Evolutionary conservation across 1,139 yeast species (phyloP).

Genomic region (Magnusiomyces suaveolens): DNA sequence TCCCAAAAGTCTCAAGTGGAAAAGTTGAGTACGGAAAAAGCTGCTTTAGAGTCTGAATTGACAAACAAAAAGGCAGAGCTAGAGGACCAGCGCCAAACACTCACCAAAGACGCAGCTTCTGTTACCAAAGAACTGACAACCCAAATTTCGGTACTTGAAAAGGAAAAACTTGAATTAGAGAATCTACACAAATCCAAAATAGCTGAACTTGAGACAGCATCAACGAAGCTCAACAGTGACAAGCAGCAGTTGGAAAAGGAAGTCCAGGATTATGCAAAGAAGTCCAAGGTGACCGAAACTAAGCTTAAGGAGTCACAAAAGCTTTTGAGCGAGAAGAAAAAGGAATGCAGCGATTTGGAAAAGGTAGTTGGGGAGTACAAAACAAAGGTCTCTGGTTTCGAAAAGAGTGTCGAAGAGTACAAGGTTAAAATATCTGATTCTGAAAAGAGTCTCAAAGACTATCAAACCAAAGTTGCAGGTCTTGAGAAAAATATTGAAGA

Average conservation of each 20-base stretch:
- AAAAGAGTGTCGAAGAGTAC: conserved; percentile 4
- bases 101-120: conserved; percentile 17
- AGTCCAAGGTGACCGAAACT: conserved; percentile 1
- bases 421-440: background rate
- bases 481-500: conserved; percentile 6
- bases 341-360: conserved; percentile 1
- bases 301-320: conserved; percentile 2
- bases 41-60: conserved; percentile 5
- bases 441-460: conserved; percentile 5
- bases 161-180: conserved; percentile 10
- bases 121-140: conserved; percentile 13
- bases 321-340: background rate
- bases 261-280: background rate
- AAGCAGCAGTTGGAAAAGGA: background rate
- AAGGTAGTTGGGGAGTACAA: conserved; percentile 5
- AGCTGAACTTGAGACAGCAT: conserved; percentile 1
- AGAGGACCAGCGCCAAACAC: conserved; percentile 14
- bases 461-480: background rate
- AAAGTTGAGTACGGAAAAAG: conserved; percentile 10
- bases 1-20: conserved; percentile 8
- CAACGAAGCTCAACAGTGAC: conserved; percentile 6
- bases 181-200: conserved; percentile 1
- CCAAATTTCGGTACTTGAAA: conserved; percentile 11
- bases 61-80: conserved; percentile 10
- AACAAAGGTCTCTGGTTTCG: background rate